Percentiles rank a stretch among this genome's conserved stretches.
These are phyloP conservation scores for Agrocybe praecox DNA, from an alignment of 768 basidiomycete species.

Conservation along the genomic window DNA sequence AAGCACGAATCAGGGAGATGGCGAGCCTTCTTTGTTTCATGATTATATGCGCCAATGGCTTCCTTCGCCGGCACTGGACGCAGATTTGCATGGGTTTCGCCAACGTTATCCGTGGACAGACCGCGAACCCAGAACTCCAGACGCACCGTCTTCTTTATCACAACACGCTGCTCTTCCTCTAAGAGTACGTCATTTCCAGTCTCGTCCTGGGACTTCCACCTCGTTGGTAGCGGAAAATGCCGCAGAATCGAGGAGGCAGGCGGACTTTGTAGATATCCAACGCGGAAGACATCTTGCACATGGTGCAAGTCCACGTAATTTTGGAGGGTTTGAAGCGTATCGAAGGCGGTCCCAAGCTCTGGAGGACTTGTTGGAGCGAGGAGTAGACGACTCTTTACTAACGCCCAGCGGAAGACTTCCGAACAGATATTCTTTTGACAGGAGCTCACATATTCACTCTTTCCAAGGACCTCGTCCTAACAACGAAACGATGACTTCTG, in stretches of 20 bases:
- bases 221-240: slow-evolving; percentile 47
- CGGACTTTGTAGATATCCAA: slow-evolving; percentile 34
- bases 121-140: no score
- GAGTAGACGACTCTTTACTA: no score
- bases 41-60: no score
- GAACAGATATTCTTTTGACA: background rate
- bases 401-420: background rate
- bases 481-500: background rate
- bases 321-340: no score
- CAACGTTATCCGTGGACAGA: no score
- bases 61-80: no score
- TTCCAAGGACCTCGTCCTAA: background rate
- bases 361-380: no score
- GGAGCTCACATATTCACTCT: background rate
- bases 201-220: slow-evolving; percentile 26
- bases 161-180: background rate
- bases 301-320: no score
- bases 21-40: no score
- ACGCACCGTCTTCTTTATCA: background rate
- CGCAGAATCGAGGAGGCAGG: slow-evolving; percentile 39
- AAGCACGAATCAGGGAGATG: no score
- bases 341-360: no score
- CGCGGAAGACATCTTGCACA: background rate
- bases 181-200: slow-evolving; percentile 3
- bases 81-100: no score